A percentile compares a stretch with the other conserved stretches of the same genome.
These are phyloP conservation scores for Spatholobus suberectus DNA, from an alignment of 306 rosid species.

Conservation along the genomic window DNA sequence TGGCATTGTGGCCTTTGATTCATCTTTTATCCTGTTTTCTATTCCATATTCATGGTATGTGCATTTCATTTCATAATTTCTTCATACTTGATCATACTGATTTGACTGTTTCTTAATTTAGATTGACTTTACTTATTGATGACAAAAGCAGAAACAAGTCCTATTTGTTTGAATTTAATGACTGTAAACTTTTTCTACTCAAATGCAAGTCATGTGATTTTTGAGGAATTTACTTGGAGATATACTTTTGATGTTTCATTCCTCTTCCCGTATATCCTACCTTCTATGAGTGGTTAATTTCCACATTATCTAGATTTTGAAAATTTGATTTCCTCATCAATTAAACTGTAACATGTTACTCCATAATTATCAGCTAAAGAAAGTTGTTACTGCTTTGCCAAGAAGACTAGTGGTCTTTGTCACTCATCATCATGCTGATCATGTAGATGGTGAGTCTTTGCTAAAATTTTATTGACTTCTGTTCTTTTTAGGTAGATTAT, in stretches of 20 bases:
- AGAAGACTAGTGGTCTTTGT: conserved; percentile 78
- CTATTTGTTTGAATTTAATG: conserved; percentile 20
- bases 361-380: conserved; percentile 67
- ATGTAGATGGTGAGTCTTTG: conserved; percentile 76
- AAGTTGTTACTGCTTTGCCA: conserved; percentile 75
- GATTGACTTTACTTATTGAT: neutral
- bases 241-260: conserved; percentile 28
- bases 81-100: neutral
- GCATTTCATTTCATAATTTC: conserved; percentile 35
- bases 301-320: neutral
- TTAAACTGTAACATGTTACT: conserved; percentile 36
- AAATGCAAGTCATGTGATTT: neutral
- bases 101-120: neutral
- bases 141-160: conserved; percentile 29
- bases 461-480: neutral
- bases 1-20: conserved; percentile 19
- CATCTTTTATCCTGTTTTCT: conserved; percentile 29
- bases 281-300: conserved; percentile 25
- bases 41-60: conserved; percentile 17
- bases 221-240: conserved; percentile 2
- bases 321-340: conserved; percentile 24
- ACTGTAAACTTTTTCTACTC: neutral
- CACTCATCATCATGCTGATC: conserved; percentile 89
- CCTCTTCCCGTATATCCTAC: neutral
- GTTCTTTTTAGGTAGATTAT: conserved; percentile 29